These are phyloP conservation scores for Pseudocercospora musae DNA, from an alignment of 2,329 filamentous ascomycete species.

Conservation along the genomic window DNA sequence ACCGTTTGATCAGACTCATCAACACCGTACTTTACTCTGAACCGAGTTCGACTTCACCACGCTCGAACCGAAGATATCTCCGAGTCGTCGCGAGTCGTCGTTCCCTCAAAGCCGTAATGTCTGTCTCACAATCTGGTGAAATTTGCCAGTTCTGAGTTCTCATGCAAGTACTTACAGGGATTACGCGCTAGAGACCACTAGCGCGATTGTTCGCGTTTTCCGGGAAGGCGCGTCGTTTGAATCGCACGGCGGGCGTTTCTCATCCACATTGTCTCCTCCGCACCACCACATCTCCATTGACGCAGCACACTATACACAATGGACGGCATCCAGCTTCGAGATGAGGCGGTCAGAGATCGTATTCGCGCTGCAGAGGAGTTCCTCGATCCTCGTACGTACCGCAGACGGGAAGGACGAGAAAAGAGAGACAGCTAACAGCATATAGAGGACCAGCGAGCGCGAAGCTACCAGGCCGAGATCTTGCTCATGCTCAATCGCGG, in stretches of 20 bases:
- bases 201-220: neutral
- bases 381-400: constrained; percentile 76
- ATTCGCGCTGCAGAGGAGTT: constrained; percentile 88
- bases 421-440: constrained; percentile 9
- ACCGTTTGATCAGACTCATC: neutral
- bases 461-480: constrained; percentile 87
- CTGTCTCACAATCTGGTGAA: neutral
- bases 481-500: constrained; percentile 68
- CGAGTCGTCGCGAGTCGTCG: no score
- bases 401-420: neutral
- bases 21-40: neutral
- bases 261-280: neutral
- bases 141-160: neutral
- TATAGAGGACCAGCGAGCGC: constrained; percentile 55
- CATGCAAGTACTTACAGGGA: neutral
- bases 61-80: neutral
- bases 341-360: constrained; percentile 80
- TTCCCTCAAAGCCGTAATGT: neutral
- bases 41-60: neutral
- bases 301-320: constrained; percentile 44
- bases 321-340: constrained; percentile 72
- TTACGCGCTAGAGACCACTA: neutral
- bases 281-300: neutral
- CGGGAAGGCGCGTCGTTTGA: neutral
- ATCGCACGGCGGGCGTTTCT: neutral